A percentile compares a stretch with the other conserved stretches of the same genome.
These are phyloP conservation scores for Vanrija sp. DNA, from an alignment of 1,284 basidiomycete genomes.

Conservation along the genomic window DNA sequence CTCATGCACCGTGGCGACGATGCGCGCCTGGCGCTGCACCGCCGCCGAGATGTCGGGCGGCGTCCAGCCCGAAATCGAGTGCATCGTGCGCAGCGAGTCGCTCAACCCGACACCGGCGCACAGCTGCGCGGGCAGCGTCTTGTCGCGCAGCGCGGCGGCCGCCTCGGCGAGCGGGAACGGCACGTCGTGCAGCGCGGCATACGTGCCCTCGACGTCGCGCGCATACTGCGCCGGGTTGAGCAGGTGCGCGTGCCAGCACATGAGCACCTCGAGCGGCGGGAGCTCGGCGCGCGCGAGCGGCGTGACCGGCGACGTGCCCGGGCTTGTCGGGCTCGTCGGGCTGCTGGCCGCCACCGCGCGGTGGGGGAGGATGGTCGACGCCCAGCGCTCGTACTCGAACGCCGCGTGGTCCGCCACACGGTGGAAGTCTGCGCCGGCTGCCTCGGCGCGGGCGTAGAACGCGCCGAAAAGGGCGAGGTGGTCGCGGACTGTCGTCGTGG, in stretches of 20 bases:
- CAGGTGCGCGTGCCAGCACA: conserved; percentile 41
- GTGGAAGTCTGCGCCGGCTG: conserved; percentile 3
- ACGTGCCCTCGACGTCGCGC: conserved; percentile 18
- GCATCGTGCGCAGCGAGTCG: neutral
- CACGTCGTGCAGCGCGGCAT: conserved; percentile 14
- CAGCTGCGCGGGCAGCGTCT: conserved; percentile 6
- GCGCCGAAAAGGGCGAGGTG: conserved; percentile 23
- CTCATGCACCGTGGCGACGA: conserved; percentile 24
- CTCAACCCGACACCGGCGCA: neutral
- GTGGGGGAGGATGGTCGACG: conserved; percentile 8
- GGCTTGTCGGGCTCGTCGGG: neutral
- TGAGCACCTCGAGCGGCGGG: conserved; percentile 26
- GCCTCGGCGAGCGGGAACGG: conserved; percentile 18
- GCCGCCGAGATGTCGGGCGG: conserved; percentile 29
- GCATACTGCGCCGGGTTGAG: conserved; percentile 32
- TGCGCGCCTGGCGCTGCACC: conserved; percentile 30
- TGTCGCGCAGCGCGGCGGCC: conserved; percentile 5
- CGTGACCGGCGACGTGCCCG: neutral
- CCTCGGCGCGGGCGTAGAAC: conserved; percentile 7
- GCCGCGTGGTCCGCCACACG: conserved; percentile 14
- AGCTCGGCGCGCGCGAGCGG: conserved; percentile 11
- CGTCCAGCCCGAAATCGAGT: conserved; percentile 20
- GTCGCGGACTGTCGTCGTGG: conserved; percentile 15
- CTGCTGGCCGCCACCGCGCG: neutral
- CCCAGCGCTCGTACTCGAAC: conserved; percentile 21